Conservation (phyloP, 257 asterid species). For the Solanum rostratum region DNA sequence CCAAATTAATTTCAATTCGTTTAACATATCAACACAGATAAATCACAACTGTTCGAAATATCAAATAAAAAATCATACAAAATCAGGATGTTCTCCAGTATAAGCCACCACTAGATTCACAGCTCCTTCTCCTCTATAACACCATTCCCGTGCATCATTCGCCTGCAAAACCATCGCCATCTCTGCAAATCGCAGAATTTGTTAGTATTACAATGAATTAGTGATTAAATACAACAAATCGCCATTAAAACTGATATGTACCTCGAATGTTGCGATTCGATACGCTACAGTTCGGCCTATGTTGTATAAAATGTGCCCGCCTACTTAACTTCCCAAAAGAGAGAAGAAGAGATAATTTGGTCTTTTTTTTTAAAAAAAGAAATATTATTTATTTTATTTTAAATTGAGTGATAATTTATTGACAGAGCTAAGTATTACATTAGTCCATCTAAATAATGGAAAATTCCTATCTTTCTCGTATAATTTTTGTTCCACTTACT, state of each 20-base stretch:
- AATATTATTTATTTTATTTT: too few species aligned
- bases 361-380: too few species aligned
- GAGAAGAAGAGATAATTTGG: too few species aligned
- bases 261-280: neutral
- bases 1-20: neutral
- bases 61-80: neutral
- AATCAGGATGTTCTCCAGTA: neutral
- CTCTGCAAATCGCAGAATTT: neutral
- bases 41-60: neutral
- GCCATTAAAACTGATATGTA: neutral
- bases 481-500: too few species aligned
- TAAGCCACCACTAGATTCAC: neutral
- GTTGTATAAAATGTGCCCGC: neutral
- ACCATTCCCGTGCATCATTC: constrained; percentile 72
- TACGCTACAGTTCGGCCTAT: neutral
- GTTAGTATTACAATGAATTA: neutral
- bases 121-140: constrained; percentile 78
- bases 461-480: too few species aligned
- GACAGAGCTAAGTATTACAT: too few species aligned
- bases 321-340: too few species aligned
- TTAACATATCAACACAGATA: neutral
- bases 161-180: constrained; percentile 58
- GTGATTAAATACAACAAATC: neutral
- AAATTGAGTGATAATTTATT: too few species aligned
- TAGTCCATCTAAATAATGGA: too few species aligned